These are phyloP conservation scores for Arthrinium puccinioides DNA, from an alignment of 2,329 filamentous ascomycete genomes.

Conservation along the genomic window DNA sequence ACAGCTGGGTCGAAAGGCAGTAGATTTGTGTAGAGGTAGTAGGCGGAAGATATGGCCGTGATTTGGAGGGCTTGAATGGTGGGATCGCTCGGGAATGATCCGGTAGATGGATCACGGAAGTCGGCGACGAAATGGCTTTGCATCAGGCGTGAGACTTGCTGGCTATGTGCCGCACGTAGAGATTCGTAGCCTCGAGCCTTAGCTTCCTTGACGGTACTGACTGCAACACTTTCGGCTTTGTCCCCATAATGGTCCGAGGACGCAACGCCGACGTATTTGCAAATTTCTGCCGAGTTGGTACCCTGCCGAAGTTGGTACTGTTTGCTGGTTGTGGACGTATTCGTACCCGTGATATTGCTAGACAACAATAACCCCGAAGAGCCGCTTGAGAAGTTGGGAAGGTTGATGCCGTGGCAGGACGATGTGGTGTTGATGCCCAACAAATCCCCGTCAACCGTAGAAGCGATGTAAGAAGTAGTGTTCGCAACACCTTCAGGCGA, in stretches of 20 bases:
- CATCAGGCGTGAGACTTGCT: not conserved
- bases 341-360: not conserved
- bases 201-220: not conserved
- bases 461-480: not conserved
- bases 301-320: not conserved
- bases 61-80: not conserved
- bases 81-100: not conserved
- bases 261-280: not conserved
- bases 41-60: not conserved
- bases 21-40: constrained; percentile 1
- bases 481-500: not conserved
- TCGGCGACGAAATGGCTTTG: not conserved
- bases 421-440: not conserved
- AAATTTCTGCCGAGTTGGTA: not conserved
- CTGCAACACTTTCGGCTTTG: not conserved
- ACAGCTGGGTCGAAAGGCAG: not conserved
- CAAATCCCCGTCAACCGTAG: not conserved
- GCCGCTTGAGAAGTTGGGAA: not conserved
- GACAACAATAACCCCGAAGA: not conserved
- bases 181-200: not conserved
- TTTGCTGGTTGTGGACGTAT: not conserved
- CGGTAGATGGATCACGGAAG: not conserved
- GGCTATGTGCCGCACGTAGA: not conserved
- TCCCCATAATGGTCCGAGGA: constrained; percentile 1
- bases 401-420: not conserved